These are phyloP conservation scores for Tritrichomonas musculus DNA, from an alignment of 208 protist species.

Conservation along the genomic window DNA sequence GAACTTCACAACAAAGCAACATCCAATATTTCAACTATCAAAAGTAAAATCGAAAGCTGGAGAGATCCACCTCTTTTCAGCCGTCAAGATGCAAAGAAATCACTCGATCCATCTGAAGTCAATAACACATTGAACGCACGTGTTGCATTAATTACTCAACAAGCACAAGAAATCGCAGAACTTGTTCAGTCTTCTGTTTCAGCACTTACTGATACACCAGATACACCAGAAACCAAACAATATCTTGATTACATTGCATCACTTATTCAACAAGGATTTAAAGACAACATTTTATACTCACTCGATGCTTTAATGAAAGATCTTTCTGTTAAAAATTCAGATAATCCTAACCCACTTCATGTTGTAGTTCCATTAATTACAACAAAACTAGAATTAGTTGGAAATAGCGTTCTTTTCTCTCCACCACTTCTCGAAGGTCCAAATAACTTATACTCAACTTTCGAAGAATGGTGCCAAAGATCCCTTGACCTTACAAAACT, in stretches of 20 bases:
- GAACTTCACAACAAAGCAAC: slow-evolving; percentile 39
- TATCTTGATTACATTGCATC: not conserved
- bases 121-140: slow-evolving; percentile 6
- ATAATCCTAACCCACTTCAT: too few relatives aligned
- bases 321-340: not conserved
- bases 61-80: not conserved
- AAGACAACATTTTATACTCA: slow-evolving; percentile 13
- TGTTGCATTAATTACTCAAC: not conserved
- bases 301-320: not conserved
- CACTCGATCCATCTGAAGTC: slow-evolving; percentile 17
- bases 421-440: not conserved
- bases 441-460: not conserved
- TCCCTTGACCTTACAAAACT: not conserved
- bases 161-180: not conserved
- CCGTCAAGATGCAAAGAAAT: not conserved
- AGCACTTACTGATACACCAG: not conserved
- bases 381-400: not conserved
- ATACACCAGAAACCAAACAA: slow-evolving; percentile 14
- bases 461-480: not conserved
- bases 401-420: not conserved
- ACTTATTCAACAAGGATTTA: not conserved
- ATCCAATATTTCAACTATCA: slow-evolving; percentile 37
- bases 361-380: not conserved
- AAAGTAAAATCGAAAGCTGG: not conserved
- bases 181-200: not conserved